Evolutionary conservation across 2,329 filamentous ascomycete species (phyloP).

Genomic region (Xylariaceae sp.): DNA sequence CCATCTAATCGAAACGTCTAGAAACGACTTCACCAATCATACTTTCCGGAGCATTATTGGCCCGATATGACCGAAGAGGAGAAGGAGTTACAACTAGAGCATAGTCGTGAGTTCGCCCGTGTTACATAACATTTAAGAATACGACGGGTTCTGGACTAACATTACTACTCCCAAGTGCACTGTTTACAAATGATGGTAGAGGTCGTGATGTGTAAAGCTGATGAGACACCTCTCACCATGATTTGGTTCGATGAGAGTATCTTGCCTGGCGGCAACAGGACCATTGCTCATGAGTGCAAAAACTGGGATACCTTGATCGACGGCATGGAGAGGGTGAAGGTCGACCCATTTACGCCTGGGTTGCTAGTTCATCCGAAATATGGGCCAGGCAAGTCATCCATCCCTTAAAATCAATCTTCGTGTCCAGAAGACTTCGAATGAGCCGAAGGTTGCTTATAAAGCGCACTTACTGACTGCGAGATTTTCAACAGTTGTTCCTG

Average conservation of each 20-base stretch:
- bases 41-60: constrained; percentile 22
- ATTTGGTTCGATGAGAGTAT: constrained; percentile 23
- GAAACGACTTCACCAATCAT: constrained; percentile 25
- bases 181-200: constrained; percentile 23
- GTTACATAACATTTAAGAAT: not conserved
- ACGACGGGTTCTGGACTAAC: not conserved
- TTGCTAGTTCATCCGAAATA: constrained; percentile 23
- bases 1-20: too few relatives aligned
- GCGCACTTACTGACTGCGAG: too few relatives aligned
- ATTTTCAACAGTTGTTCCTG: constrained; percentile 17
- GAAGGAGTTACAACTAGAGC: constrained; percentile 20
- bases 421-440: too few relatives aligned
- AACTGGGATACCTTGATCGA: constrained; percentile 20
- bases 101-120: constrained; percentile 15
- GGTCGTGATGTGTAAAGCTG: constrained; percentile 22
- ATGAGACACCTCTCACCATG: constrained; percentile 24
- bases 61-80: constrained; percentile 23
- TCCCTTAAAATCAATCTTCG: too few relatives aligned
- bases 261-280: constrained; percentile 22
- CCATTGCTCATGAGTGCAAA: constrained; percentile 22
- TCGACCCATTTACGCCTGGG: constrained; percentile 22
- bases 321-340: constrained; percentile 20
- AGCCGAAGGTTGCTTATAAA: too few relatives aligned
- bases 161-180: constrained; percentile 10
- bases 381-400: too few relatives aligned